Conservation (phyloP, 306 rosid genomes). For the Pueraria montana region DNA sequence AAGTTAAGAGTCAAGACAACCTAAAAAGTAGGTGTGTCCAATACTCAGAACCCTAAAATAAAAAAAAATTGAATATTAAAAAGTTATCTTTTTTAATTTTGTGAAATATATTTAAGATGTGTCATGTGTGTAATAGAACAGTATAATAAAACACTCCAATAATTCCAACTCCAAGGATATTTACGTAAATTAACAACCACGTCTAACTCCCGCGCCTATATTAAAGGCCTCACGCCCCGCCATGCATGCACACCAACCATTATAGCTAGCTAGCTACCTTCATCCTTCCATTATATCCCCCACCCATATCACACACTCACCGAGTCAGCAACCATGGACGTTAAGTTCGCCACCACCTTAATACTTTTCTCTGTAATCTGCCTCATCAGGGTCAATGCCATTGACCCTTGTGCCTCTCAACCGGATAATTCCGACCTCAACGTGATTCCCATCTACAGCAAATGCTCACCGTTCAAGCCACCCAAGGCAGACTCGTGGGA, state of each 20-base stretch:
- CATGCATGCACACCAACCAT: slow-evolving; percentile 55
- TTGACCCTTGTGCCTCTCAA: slow-evolving; percentile 68
- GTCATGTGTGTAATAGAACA: background rate
- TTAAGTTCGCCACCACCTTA: slow-evolving; percentile 36
- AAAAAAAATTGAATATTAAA: too few species aligned
- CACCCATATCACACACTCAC: background rate
- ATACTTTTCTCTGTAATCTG: slow-evolving; percentile 50
- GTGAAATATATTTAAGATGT: too few species aligned
- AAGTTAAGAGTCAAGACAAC: too few species aligned
- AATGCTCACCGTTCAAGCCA: slow-evolving; percentile 84
- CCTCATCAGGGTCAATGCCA: slow-evolving; percentile 30
- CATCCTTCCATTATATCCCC: background rate
- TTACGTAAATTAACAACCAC: slow-evolving; percentile 39
- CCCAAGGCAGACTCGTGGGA: slow-evolving; percentile 70
- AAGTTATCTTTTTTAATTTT: too few species aligned
- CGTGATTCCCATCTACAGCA: slow-evolving; percentile 82
- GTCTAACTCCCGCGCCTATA: background rate
- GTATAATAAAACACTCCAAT: background rate
- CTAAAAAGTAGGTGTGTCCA: too few species aligned
- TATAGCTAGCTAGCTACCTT: too few species aligned
- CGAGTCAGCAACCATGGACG: slow-evolving; percentile 56
- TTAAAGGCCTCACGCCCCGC: background rate
- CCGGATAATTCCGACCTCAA: slow-evolving; percentile 62
- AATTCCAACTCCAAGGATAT: slow-evolving; percentile 32
- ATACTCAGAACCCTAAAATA: too few species aligned